phyloP scores from a whole-genome alignment of 768 basidiomycete species.

The Boletus eberwhitei region DNA sequence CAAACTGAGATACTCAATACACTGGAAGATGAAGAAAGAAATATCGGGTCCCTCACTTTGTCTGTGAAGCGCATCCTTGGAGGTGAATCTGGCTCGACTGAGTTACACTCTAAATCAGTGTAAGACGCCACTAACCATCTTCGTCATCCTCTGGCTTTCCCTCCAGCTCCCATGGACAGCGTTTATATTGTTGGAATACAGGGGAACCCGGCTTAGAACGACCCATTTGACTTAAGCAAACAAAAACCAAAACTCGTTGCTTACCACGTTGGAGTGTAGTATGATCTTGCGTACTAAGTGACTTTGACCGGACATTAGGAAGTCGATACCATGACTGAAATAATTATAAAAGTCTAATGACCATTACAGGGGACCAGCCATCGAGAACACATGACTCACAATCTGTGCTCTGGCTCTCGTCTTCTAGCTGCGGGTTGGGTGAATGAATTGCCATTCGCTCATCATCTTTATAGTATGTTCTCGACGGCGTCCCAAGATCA shows the following conservation, averaged over 20 bases:
- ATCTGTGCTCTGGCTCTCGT: conserved; percentile 50
- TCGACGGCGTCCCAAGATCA: conserved; percentile 75
- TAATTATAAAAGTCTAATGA: conserved; percentile 86
- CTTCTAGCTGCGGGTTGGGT: conserved; percentile 37
- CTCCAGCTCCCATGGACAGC: conserved; percentile 89
- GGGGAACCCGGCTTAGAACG: conserved; percentile 73
- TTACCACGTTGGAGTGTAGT: conserved; percentile 83
- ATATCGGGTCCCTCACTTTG: conserved; percentile 41
- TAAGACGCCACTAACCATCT: conserved; percentile 50
- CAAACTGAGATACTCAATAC: conserved; percentile 48
- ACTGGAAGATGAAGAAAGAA: not conserved
- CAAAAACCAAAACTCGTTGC: conserved; percentile 18
- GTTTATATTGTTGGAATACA: conserved; percentile 86
- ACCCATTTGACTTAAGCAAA: not conserved
- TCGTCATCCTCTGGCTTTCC: conserved; percentile 78
- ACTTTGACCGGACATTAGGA: conserved; percentile 67
- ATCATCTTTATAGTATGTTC: conserved; percentile 85
- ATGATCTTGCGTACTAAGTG: conserved; percentile 83
- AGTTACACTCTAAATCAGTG: not conserved
- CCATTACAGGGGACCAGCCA: not conserved
- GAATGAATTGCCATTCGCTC: conserved; percentile 84
- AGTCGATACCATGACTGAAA: conserved; percentile 87
- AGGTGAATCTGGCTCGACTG: conserved; percentile 54
- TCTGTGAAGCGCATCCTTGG: conserved; percentile 72
- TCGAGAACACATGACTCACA: conserved; percentile 35